phyloP scores from a whole-genome alignment of 169 alveolate genomes.

The Babesia sp. region DNA sequence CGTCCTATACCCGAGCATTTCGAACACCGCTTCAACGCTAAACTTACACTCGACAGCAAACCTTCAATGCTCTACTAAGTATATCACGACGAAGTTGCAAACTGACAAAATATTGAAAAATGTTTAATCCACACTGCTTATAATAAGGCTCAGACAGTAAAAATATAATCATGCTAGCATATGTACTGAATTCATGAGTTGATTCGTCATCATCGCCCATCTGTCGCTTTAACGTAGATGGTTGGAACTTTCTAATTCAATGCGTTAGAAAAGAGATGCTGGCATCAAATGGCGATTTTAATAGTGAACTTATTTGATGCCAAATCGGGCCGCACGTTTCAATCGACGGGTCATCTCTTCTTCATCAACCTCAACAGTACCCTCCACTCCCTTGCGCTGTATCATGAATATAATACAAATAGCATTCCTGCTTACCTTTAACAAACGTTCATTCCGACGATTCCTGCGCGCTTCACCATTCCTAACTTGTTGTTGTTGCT shows the following conservation, averaged over 20 bases:
- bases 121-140: too few relatives aligned
- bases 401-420: background rate
- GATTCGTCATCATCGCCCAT: constrained; percentile 54
- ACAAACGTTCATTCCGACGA: background rate
- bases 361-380: constrained; percentile 35
- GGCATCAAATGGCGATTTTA: background rate
- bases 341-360: constrained; percentile 31
- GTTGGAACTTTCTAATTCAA: too few relatives aligned
- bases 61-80: constrained; percentile 56
- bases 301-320: background rate
- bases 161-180: constrained; percentile 56
- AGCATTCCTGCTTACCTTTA: background rate
- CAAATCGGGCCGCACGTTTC: constrained; percentile 55
- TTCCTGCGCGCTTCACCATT: background rate
- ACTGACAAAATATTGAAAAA: too few relatives aligned
- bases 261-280: too few relatives aligned
- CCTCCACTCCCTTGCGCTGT: constrained; percentile 13
- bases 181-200: constrained; percentile 31
- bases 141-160: constrained; percentile 64
- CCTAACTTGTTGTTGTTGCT: too few relatives aligned
- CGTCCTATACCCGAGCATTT: constrained; percentile 61
- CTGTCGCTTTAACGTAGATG: too few relatives aligned
- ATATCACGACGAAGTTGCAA: too few relatives aligned
- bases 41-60: constrained; percentile 43
- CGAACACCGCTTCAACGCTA: constrained; percentile 55